These are phyloP conservation scores for Aspergillus quadrilineatus DNA, from an alignment of 2,329 filamentous ascomycete species.

Conservation along the genomic window DNA sequence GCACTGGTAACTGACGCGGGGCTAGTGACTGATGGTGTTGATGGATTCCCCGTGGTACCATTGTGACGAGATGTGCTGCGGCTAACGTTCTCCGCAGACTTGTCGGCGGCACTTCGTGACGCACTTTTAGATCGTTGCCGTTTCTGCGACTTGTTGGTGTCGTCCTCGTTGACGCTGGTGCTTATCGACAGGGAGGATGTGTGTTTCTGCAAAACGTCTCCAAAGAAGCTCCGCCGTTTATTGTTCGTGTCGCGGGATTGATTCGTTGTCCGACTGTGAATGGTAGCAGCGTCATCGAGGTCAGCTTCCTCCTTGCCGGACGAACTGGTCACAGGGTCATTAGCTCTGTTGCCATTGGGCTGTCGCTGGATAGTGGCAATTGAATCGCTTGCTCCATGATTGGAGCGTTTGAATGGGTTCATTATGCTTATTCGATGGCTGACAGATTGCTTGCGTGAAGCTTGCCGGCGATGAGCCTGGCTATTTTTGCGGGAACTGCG, in stretches of 20 bases:
- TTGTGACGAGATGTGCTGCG: conserved; percentile 30
- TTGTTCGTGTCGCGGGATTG: conserved; percentile 35
- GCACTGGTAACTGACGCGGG: conserved; percentile 13
- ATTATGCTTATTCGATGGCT: conserved; percentile 44
- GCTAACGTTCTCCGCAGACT: conserved; percentile 32
- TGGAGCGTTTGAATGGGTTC: conserved; percentile 44
- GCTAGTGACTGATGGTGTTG: conserved; percentile 14
- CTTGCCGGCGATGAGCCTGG: conserved; percentile 30
- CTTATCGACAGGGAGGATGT: conserved; percentile 33
- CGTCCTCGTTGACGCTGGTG: conserved; percentile 24
- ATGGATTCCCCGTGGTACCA: conserved; percentile 19
- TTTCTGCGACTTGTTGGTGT: conserved; percentile 20
- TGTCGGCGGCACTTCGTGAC: conserved; percentile 27
- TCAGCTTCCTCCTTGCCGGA: conserved; percentile 22
- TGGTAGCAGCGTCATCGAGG: conserved; percentile 36
- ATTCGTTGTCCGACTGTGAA: conserved; percentile 39
- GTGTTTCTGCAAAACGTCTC: conserved; percentile 35
- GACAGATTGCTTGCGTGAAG: conserved; percentile 39
- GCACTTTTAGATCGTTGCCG: conserved; percentile 28
- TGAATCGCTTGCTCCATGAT: conserved; percentile 37
- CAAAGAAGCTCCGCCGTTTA: conserved; percentile 44
- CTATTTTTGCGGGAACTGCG: conserved; percentile 32
- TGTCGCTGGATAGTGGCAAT: conserved; percentile 35
- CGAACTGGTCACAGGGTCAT: conserved; percentile 15
- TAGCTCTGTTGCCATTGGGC: conserved; percentile 23